Evolutionary conservation across 768 basidiomycete species (phyloP).

Genomic region (Termitomyces sp.): DNA sequence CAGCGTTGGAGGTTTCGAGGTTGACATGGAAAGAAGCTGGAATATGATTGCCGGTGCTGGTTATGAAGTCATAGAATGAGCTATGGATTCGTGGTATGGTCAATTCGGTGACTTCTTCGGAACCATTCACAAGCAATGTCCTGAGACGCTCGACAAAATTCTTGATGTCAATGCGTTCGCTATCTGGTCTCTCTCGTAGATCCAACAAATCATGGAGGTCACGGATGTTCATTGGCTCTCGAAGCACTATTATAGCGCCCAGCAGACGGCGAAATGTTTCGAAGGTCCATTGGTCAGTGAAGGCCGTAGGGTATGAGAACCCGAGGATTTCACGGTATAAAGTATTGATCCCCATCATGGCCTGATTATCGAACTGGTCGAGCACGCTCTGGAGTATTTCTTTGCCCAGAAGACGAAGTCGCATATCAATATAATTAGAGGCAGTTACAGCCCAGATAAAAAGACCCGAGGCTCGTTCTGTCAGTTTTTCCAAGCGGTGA

Average conservation of each 20-base stretch:
- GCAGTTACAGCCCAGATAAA: slow-evolving; percentile 7
- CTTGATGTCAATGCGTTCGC: background rate
- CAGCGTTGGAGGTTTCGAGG: background rate
- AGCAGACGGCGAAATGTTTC: slow-evolving; percentile 1
- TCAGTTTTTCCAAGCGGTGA: slow-evolving; percentile 6
- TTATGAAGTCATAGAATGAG: background rate
- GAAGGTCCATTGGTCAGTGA: background rate
- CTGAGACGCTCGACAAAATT: background rate
- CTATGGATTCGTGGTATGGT: background rate
- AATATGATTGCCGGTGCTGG: background rate
- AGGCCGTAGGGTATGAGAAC: background rate
- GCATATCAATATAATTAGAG: slow-evolving; percentile 4
- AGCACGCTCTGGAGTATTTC: background rate
- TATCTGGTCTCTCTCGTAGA: background rate
- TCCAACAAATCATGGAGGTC: background rate
- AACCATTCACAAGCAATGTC: background rate
- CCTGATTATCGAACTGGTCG: background rate
- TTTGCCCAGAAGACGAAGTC: background rate
- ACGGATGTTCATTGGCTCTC: background rate
- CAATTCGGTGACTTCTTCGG: background rate
- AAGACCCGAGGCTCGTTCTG: slow-evolving; percentile 6
- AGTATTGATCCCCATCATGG: background rate
- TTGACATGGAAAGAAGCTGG: background rate
- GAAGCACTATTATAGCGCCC: slow-evolving; percentile 2
- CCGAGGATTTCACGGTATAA: background rate